A percentile compares a stretch with the other conserved stretches of the same genome.
phyloP scores from a whole-genome alignment of 495 filamentous ascomycete species.

The Hypomontagnella monticulosa region DNA sequence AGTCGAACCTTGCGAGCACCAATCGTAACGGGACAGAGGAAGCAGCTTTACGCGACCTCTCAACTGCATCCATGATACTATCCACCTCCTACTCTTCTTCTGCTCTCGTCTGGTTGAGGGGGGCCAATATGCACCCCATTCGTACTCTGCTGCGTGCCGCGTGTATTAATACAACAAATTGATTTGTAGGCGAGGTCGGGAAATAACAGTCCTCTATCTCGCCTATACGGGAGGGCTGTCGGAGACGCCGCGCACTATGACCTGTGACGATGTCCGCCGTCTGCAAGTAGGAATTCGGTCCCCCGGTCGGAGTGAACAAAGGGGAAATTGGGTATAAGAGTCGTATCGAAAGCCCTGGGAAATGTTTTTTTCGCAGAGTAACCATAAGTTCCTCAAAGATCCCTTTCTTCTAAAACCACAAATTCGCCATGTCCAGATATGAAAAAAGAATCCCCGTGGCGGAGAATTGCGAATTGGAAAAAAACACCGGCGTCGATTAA shows the following conservation, averaged over 20 bases:
- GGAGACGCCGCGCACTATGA: constrained; percentile 22
- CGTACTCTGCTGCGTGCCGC: background rate
- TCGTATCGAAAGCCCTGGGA: background rate
- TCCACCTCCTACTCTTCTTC: too few relatives aligned
- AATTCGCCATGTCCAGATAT: too few relatives aligned
- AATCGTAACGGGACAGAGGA: too few relatives aligned
- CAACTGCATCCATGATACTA: too few relatives aligned
- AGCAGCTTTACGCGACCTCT: too few relatives aligned
- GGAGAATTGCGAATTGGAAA: too few relatives aligned
- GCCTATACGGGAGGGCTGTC: background rate
- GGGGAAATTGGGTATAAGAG: background rate
- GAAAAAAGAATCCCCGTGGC: too few relatives aligned
- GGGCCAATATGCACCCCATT: constrained; percentile 2
- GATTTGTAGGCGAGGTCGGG: background rate
- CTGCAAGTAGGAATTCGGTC: background rate
- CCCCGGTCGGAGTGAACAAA: constrained; percentile 1
- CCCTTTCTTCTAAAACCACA: too few relatives aligned
- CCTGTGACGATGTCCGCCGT: constrained; percentile 21
- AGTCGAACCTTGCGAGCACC: too few relatives aligned
- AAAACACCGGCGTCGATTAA: too few relatives aligned
- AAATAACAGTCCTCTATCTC: constrained; percentile 4
- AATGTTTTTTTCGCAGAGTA: too few relatives aligned
- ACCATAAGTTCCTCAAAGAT: too few relatives aligned
- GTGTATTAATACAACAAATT: constrained; percentile 22
- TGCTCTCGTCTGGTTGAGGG: background rate